Evolutionary conservation across 108 stramenopile genomes (phyloP).

Genomic region (Aurantiochytrium sp.): DNA sequence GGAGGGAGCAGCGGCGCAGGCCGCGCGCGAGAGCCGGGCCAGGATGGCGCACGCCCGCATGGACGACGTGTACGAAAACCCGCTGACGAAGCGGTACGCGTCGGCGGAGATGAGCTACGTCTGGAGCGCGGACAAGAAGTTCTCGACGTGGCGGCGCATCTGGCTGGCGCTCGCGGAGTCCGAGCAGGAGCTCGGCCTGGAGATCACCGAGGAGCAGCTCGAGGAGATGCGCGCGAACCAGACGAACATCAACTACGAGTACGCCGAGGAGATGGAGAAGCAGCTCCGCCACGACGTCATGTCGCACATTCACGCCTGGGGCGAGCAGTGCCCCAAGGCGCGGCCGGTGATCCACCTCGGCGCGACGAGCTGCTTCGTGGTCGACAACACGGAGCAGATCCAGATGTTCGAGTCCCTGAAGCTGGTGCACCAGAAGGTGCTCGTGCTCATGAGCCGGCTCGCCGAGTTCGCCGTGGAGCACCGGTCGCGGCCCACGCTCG

Average conservation of each 20-base stretch:
- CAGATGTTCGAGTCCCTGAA: conserved; percentile 79
- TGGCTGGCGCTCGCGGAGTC: conserved; percentile 97
- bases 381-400: conserved; percentile 91
- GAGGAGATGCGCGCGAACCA: conserved; percentile 52
- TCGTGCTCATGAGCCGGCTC: conserved; percentile 72
- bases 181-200: conserved; percentile 87
- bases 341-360: conserved; percentile 95
- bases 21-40: no score
- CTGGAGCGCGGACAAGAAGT: conserved; percentile 95
- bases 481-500: conserved; percentile 83
- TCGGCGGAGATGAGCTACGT: conserved; percentile 96
- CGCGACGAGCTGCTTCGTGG: conserved; percentile 91
- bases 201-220: conserved; percentile 75
- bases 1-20: no score
- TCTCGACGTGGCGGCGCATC: conserved; percentile 93
- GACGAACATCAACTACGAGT: conserved; percentile 84
- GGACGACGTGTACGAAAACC: conserved; percentile 30
- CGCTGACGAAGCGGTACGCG: conserved; percentile 66
- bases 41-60: neutral
- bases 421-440: conserved; percentile 79
- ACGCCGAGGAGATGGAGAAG: conserved; percentile 81
- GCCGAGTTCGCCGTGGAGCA: conserved; percentile 73
- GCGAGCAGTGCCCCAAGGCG: conserved; percentile 67
- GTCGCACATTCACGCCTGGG: conserved; percentile 93
- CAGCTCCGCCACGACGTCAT: conserved; percentile 99